Percentiles rank a stretch among this genome's conserved stretches.
These are phyloP conservation scores for Xylariaceae sp. DNA, from an alignment of 2,329 filamentous ascomycete species.

Conservation along the genomic window DNA sequence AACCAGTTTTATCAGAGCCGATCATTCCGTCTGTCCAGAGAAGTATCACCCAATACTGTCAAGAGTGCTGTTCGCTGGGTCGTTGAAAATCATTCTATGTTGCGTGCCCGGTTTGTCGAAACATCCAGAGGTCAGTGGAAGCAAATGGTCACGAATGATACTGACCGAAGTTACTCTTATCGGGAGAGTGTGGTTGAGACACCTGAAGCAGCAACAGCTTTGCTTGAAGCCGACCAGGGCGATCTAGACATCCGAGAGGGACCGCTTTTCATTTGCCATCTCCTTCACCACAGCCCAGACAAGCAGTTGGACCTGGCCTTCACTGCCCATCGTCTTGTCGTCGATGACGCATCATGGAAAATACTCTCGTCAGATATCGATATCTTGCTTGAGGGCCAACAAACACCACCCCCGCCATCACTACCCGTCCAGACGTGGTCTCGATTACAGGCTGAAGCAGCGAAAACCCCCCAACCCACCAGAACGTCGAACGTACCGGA, in stretches of 20 bases:
- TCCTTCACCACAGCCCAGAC: not conserved
- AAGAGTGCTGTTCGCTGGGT: slow-evolving; percentile 3
- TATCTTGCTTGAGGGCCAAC: not conserved
- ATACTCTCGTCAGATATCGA: slow-evolving; percentile 9
- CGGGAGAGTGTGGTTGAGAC: not conserved
- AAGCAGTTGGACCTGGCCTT: not conserved
- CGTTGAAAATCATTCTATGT: slow-evolving; percentile 12
- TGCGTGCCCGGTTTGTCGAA: slow-evolving; percentile 10
- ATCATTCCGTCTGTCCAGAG: not conserved
- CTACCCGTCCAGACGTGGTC: slow-evolving; percentile 11
- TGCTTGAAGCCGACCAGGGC: slow-evolving; percentile 3
- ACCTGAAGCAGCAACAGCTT: not conserved
- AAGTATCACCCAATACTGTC: not conserved
- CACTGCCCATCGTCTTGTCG: slow-evolving; percentile 11
- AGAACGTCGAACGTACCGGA: not conserved
- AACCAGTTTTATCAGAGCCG: slow-evolving; percentile 27
- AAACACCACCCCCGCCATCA: not conserved
- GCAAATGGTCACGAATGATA: not conserved
- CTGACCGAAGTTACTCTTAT: not conserved
- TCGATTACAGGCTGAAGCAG: slow-evolving; percentile 5
- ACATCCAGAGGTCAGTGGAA: not conserved
- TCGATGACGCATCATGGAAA: slow-evolving; percentile 10
- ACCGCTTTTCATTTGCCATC: slow-evolving; percentile 1
- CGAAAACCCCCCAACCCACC: not conserved
- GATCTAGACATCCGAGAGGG: slow-evolving; percentile 9